Evolutionary conservation across 129 eudicot species (phyloP).

Genomic region (Sambucus nigra): DNA sequence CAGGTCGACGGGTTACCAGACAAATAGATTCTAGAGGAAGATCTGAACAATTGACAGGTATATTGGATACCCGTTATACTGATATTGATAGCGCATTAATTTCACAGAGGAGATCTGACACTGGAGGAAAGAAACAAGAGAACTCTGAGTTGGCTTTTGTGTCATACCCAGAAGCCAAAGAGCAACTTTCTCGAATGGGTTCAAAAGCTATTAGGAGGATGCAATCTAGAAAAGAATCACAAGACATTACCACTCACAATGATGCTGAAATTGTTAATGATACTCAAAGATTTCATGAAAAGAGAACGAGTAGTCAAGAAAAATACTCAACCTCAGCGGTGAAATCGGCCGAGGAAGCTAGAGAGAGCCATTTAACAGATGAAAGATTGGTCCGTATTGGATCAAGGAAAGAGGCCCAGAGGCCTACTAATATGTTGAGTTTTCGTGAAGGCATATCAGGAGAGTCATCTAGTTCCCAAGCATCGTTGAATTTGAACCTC

Average conservation of each 20-base stretch:
- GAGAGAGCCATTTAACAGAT: conserved; percentile 7
- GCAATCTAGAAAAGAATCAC: conserved; percentile 6
- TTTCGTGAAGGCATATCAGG: conserved; percentile 20
- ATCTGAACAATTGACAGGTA: conserved; percentile 26
- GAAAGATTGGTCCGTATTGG: neutral
- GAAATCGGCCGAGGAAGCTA: conserved; percentile 14
- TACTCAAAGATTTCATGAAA: conserved; percentile 8
- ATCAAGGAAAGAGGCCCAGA: conserved; percentile 12
- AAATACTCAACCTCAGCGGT: conserved; percentile 20
- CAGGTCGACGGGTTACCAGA: conserved; percentile 20
- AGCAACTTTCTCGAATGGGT: neutral
- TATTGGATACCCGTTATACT: conserved; percentile 11
- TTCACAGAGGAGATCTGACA: conserved; percentile 27
- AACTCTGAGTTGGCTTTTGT: conserved; percentile 9
- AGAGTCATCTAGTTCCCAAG: conserved; percentile 22
- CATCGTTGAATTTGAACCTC: conserved; percentile 28
- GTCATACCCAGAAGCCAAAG: conserved; percentile 18
- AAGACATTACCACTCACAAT: neutral
- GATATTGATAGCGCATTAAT: conserved; percentile 15
- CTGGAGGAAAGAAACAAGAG: conserved; percentile 22
- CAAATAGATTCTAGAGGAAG: conserved; percentile 25
- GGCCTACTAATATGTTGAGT: conserved; percentile 26
- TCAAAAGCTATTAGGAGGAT: neutral
- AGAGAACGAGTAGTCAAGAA: conserved; percentile 11
- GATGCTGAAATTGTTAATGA: conserved; percentile 4